Evolutionary conservation across 768 basidiomycete genomes (phyloP).

Genomic region (Fibroporia radiculosa): DNA sequence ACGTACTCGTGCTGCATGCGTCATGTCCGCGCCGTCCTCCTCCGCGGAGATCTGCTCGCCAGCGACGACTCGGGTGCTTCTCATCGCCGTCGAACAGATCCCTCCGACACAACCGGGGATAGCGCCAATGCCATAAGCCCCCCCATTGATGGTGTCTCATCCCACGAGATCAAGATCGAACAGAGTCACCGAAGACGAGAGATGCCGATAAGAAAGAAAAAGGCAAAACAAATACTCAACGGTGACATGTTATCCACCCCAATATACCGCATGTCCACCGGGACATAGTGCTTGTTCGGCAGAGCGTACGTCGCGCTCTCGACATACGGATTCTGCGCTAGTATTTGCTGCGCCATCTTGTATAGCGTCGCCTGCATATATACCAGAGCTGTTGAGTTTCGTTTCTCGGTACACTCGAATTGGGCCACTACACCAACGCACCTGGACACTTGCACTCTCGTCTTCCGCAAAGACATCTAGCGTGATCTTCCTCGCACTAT

Average conservation of each 20-base stretch:
- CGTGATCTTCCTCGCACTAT: constrained; percentile 52
- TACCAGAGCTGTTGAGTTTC: background rate
- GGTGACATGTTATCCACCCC: constrained; percentile 64
- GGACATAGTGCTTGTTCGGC: constrained; percentile 94
- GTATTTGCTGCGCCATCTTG: constrained; percentile 75
- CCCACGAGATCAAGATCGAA: background rate
- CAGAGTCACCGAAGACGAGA: background rate
- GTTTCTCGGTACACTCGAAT: too few species aligned
- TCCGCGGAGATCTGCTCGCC: too few species aligned
- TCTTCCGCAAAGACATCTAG: constrained; percentile 80
- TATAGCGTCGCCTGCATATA: constrained; percentile 73
- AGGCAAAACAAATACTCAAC: constrained; percentile 25
- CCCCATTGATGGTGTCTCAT: background rate
- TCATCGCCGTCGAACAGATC: too few species aligned
- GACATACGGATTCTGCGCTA: constrained; percentile 57
- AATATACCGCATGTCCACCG: constrained; percentile 73
- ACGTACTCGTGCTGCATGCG: too few species aligned
- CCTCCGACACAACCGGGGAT: too few species aligned
- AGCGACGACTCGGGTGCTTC: too few species aligned
- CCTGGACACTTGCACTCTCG: constrained; percentile 90
- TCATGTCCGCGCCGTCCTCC: too few species aligned
- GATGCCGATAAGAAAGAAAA: background rate
- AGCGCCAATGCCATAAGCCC: background rate
- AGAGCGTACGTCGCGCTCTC: constrained; percentile 60
- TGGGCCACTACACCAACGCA: constrained; percentile 33